Percentiles rank a stretch among this genome's conserved stretches.
Evolutionary conservation across 441 rosid genomes (phyloP).

Genomic region (Theobroma grandiflorum): DNA sequence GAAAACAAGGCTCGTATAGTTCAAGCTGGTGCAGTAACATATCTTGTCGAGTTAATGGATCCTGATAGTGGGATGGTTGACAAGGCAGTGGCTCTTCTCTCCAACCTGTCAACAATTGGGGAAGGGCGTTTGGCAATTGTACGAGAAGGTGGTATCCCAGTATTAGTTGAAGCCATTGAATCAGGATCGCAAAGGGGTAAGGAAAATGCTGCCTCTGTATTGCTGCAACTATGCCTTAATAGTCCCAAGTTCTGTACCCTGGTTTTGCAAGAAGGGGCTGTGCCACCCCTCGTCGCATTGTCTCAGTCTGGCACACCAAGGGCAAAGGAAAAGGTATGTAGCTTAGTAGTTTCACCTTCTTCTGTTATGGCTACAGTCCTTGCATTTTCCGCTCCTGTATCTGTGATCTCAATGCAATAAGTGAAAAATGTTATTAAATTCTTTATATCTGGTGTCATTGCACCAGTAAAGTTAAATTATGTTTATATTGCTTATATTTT

Average conservation of each 20-base stretch:
- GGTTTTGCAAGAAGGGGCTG: conserved; percentile 95
- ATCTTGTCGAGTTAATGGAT: conserved; percentile 79
- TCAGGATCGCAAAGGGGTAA: conserved; percentile 89
- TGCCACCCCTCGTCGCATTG: conserved; percentile 94
- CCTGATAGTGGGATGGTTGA: conserved; percentile 82
- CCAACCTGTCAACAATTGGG: conserved; percentile 76
- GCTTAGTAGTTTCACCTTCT: conserved; percentile 4
- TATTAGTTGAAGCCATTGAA: conserved; percentile 83
- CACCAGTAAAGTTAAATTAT: background rate
- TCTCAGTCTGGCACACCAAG: conserved; percentile 95
- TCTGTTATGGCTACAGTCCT: background rate
- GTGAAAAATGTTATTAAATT: background rate
- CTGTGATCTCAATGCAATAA: background rate
- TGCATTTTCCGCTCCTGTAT: background rate
- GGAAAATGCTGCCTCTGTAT: conserved; percentile 87
- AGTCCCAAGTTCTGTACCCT: conserved; percentile 83
- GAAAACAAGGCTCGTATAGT: conserved; percentile 90
- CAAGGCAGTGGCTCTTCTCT: conserved; percentile 91
- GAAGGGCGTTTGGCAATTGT: conserved; percentile 81
- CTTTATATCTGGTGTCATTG: background rate
- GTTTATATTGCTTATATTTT: conserved; percentile 7
- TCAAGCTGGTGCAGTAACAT: conserved; percentile 90
- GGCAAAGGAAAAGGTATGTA: conserved; percentile 90
- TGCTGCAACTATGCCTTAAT: conserved; percentile 80
- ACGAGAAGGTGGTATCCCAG: conserved; percentile 80